These are phyloP conservation scores for Nepenthes alata DNA, from an alignment of 179 eudicot genomes.

Conservation along the genomic window DNA sequence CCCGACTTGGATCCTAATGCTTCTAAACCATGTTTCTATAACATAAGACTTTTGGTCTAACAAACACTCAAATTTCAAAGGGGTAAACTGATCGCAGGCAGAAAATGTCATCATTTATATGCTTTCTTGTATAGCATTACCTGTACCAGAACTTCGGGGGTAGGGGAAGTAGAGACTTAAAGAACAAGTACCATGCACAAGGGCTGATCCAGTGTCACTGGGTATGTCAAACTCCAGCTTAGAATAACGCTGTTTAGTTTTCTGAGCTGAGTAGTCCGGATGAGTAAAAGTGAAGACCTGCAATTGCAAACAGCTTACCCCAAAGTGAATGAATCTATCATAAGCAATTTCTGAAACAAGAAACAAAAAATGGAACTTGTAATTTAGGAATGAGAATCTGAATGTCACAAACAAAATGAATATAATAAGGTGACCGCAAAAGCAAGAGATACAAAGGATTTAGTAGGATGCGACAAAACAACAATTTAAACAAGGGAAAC, in stretches of 20 bases:
- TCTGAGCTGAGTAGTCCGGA: constrained; percentile 49
- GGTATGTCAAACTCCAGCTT: constrained; percentile 76
- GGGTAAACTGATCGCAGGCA: too few relatives aligned
- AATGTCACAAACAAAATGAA: neutral
- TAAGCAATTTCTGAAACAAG: neutral
- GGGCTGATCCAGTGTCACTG: constrained; percentile 68
- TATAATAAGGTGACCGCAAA: neutral
- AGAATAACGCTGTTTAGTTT: constrained; percentile 60
- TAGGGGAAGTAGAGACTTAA: neutral
- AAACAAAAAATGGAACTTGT: neutral
- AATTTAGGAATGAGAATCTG: neutral
- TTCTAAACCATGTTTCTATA: too few relatives aligned
- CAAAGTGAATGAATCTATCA: neutral
- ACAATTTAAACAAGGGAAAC: constrained; percentile 10
- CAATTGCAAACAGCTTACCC: constrained; percentile 5
- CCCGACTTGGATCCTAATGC: too few relatives aligned
- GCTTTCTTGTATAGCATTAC: too few relatives aligned
- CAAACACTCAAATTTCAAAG: too few relatives aligned
- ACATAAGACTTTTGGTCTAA: too few relatives aligned
- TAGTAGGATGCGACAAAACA: too few relatives aligned
- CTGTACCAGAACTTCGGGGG: neutral
- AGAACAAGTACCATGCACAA: constrained; percentile 70
- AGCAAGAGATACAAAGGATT: too few relatives aligned
- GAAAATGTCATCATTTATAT: too few relatives aligned
- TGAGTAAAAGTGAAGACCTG: constrained; percentile 87